Percentiles rank a stretch among this genome's conserved stretches.
Conservation (phyloP, 2,329 filamentous ascomycete genomes). For the Apiospora marii region DNA sequence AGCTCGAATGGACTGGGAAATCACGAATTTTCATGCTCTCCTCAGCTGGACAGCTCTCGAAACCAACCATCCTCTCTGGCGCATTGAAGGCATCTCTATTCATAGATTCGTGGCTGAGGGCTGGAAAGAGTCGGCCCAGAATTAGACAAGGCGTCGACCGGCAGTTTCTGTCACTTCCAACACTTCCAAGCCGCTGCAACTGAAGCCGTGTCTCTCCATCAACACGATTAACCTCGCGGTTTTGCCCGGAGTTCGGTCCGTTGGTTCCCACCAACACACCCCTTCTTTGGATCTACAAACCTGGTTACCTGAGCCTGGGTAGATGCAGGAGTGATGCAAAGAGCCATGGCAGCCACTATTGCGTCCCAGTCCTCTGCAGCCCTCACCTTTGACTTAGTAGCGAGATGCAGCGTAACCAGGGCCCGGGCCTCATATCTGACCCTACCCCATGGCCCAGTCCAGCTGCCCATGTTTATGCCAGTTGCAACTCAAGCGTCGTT, state of each 20-base stretch:
- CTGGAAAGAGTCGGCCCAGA: not conserved
- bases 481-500: slow-evolving; percentile 96
- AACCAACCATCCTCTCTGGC: not conserved
- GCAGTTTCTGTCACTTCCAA: not conserved
- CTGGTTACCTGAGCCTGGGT: slow-evolving; percentile 6
- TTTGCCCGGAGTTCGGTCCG: slow-evolving; percentile 1
- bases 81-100: slow-evolving; percentile 4
- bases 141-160: not conserved
- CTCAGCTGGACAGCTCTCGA: not conserved
- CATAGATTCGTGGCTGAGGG: not conserved
- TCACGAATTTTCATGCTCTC: not conserved
- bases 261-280: not conserved
- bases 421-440: slow-evolving; percentile 88
- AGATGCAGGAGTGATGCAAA: slow-evolving; percentile 31
- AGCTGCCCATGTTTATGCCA: slow-evolving; percentile 96
- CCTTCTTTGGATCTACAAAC: not conserved
- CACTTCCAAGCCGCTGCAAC: not conserved
- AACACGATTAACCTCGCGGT: not conserved
- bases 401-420: slow-evolving; percentile 88
- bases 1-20: not conserved
- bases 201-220: not conserved
- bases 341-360: slow-evolving; percentile 58
- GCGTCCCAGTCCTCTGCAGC: slow-evolving; percentile 64
- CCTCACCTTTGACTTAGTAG: slow-evolving; percentile 79
- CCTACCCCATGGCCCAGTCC: slow-evolving; percentile 89